A percentile compares a stretch with the other conserved stretches of the same genome.
Conservation (phyloP, 768 basidiomycete genomes). For the Cystofilobasidium ferigula region DNA sequence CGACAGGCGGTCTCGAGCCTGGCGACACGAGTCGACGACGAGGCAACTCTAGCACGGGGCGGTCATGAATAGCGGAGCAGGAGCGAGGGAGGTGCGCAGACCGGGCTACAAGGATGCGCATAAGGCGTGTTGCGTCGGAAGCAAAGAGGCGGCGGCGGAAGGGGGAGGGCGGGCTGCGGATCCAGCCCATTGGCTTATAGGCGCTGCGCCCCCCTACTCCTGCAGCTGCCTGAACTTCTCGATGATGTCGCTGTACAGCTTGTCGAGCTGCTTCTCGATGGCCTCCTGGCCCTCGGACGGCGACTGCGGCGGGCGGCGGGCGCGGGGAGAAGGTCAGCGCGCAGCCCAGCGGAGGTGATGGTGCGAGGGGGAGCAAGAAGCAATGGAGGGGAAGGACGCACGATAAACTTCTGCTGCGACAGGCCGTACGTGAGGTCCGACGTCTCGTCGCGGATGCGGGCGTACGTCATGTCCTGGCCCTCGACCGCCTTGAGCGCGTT, state of each 20-base stretch:
- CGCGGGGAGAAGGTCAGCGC: background rate
- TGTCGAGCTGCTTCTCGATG: conserved; percentile 71
- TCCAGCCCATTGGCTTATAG: no score
- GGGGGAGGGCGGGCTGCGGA: no score
- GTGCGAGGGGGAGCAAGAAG: background rate
- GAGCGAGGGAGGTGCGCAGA: no score
- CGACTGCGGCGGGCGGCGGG: conserved; percentile 45
- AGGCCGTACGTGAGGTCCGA: conserved; percentile 87
- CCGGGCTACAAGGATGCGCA: no score
- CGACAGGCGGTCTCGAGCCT: no score
- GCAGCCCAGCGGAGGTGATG: background rate
- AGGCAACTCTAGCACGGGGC: no score
- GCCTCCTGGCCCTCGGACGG: conserved; percentile 81
- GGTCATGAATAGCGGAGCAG: no score
- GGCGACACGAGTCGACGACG: no score
- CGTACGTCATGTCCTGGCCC: conserved; percentile 51
- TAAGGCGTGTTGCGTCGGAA: no score
- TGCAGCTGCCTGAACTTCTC: conserved; percentile 57
- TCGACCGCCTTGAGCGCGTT: conserved; percentile 74
- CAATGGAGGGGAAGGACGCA: conserved; percentile 38
- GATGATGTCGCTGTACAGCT: conserved; percentile 70
- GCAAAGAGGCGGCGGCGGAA: no score
- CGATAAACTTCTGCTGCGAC: conserved; percentile 99
- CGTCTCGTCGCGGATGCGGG: conserved; percentile 74
- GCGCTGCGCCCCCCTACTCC: no score